Percentiles rank a stretch among this genome's conserved stretches.
phyloP scores from a whole-genome alignment of 108 stramenopile species.

The Nitzschia sp. region DNA sequence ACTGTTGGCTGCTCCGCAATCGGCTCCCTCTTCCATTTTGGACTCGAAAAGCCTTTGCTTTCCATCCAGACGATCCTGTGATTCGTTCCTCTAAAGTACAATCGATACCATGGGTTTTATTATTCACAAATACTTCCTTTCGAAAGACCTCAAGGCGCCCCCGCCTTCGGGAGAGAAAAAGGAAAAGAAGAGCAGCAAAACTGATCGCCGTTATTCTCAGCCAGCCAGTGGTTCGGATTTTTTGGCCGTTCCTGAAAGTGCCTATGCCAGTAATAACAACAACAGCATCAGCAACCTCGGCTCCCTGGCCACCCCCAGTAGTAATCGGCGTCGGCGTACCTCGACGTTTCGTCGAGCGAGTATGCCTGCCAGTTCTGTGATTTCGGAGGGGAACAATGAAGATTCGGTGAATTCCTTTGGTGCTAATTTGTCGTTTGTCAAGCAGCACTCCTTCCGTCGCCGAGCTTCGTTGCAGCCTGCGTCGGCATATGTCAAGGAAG shows the following conservation, averaged over 20 bases:
- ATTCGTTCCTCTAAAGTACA: too few species aligned
- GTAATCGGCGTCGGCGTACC: slow-evolving; percentile 6
- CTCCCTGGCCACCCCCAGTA: background rate
- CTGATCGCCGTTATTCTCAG: background rate
- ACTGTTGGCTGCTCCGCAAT: too few species aligned
- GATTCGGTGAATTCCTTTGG: background rate
- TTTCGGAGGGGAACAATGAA: background rate
- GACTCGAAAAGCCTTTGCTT: too few species aligned
- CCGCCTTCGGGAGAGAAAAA: slow-evolving; percentile 5
- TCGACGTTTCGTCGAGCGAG: slow-evolving; percentile 1
- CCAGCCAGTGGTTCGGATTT: background rate
- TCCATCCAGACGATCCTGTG: too few species aligned
- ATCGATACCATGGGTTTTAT: slow-evolving; percentile 18
- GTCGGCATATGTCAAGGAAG: background rate
- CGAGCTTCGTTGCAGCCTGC: background rate
- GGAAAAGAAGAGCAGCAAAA: background rate
- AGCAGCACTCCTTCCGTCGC: slow-evolving; percentile 2
- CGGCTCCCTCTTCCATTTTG: too few species aligned
- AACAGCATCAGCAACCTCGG: background rate
- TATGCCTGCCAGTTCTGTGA: background rate
- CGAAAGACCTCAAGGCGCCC: slow-evolving; percentile 10
- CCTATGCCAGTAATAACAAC: slow-evolving; percentile 3
- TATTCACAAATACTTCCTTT: slow-evolving; percentile 24
- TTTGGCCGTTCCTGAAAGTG: slow-evolving; percentile 2
- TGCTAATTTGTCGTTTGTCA: background rate